These are phyloP conservation scores for Diplocarpon rosae DNA, from an alignment of 2,329 filamentous ascomycete genomes.

Conservation along the genomic window DNA sequence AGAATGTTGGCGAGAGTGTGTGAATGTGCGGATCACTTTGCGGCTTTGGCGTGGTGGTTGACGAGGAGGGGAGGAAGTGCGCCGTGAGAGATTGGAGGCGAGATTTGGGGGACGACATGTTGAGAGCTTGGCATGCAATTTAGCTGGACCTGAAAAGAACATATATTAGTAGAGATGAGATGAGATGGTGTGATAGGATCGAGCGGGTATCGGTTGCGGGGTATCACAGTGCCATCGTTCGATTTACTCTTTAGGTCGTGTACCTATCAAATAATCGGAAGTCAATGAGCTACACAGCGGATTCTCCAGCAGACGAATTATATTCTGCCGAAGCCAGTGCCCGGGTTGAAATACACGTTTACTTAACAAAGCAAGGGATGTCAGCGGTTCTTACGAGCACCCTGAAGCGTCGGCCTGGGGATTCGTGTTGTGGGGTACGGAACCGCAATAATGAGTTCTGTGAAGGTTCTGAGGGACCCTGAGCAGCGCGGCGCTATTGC, in stretches of 20 bases:
- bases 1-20: conserved; percentile 76
- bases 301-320: no score
- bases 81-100: conserved; percentile 47
- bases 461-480: no score
- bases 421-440: conserved; percentile 10
- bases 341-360: no score
- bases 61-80: conserved; percentile 38
- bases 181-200: background rate
- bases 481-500: no score
- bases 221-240: background rate
- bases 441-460: background rate
- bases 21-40: conserved; percentile 44
- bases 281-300: no score
- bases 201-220: background rate
- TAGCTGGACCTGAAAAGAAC: background rate
- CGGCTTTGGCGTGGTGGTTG: conserved; percentile 12
- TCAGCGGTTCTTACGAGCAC: no score
- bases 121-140: conserved; percentile 9
- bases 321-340: no score
- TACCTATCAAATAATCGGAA: no score
- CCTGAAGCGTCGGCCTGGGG: no score
- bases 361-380: no score
- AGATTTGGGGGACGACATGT: conserved; percentile 53
- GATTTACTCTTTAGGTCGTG: no score
- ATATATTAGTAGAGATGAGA: background rate